A percentile compares a stretch with the other conserved stretches of the same genome.
Conservation (phyloP, 495 filamentous ascomycete genomes). For the Talaromyces stipitatus region DNA sequence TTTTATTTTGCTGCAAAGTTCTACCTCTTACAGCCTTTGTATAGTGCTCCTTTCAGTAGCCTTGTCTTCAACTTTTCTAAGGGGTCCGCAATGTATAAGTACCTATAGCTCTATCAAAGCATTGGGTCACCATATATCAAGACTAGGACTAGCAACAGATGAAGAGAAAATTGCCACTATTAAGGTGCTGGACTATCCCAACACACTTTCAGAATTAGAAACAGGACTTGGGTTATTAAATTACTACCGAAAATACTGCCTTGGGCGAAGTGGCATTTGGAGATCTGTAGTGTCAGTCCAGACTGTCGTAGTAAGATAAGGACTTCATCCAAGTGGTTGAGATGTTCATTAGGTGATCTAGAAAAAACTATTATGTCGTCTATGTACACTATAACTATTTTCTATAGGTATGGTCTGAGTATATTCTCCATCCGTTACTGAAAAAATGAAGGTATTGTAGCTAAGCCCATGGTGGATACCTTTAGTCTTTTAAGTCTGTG, state of each 20-base stretch:
- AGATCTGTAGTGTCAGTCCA: not conserved
- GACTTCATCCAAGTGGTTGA: not conserved
- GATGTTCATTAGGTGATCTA: not conserved
- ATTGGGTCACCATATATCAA: not conserved
- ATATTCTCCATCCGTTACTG: too few relatives aligned
- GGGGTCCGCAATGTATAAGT: not conserved
- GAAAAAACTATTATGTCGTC: not conserved
- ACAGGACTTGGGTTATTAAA: conserved; percentile 1
- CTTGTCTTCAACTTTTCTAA: not conserved
- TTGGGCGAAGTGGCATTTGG: conserved; percentile 1
- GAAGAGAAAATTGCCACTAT: not conserved
- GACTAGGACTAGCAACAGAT: not conserved
- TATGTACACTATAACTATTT: not conserved
- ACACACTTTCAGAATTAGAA: not conserved
- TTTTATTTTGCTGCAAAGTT: not conserved
- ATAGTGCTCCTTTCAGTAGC: not conserved
- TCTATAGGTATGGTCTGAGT: not conserved
- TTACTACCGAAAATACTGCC: not conserved
- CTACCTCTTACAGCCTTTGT: not conserved
- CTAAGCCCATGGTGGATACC: not conserved
- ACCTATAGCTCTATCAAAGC: not conserved
- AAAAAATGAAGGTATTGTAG: not conserved
- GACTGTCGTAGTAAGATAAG: not conserved
- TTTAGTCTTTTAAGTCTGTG: not conserved
- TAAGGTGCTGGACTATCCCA: not conserved